phyloP scores from a whole-genome alignment of 441 rosid species.

The Erysimum cheiri region DNA sequence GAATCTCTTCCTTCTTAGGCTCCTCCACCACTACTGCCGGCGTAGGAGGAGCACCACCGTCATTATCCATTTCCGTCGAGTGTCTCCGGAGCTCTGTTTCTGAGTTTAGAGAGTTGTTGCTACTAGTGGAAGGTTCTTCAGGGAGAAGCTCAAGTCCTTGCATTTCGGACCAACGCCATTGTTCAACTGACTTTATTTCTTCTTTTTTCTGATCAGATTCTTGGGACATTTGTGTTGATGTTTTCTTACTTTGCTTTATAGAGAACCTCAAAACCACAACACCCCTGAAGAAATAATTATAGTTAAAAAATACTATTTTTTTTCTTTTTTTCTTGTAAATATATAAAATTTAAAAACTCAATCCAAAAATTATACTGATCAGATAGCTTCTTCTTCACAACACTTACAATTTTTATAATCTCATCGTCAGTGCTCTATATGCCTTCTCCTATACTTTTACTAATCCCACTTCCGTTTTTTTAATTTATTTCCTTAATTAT shows the following conservation, averaged over 20 bases:
- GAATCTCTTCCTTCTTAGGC: constrained; percentile 54
- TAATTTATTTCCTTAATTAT: constrained; percentile 10
- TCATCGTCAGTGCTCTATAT: constrained; percentile 45
- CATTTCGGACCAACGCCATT: constrained; percentile 98
- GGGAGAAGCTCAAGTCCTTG: constrained; percentile 95
- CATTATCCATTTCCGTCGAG: constrained; percentile 63
- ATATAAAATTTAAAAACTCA: not conserved
- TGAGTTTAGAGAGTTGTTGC: constrained; percentile 36
- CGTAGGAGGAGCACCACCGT: constrained; percentile 40
- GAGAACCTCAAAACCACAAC: constrained; percentile 49
- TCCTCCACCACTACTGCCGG: constrained; percentile 36
- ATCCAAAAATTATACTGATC: not conserved
- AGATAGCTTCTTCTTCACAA: constrained; percentile 45
- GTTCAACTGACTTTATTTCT: constrained; percentile 75
- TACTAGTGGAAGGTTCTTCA: constrained; percentile 28
- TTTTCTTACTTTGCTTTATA: constrained; percentile 48
- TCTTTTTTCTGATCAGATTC: constrained; percentile 62
- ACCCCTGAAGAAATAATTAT: constrained; percentile 24
- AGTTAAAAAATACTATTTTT: not conserved
- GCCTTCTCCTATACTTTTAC: constrained; percentile 36
- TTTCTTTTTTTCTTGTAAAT: not conserved
- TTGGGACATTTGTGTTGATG: constrained; percentile 83
- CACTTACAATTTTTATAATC: constrained; percentile 31
- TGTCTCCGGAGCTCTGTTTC: constrained; percentile 38
- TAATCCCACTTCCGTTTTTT: constrained; percentile 36